Conservation (phyloP, 371 early-diverging fungal species). For the Apophysomyces trapeziformis region DNA sequence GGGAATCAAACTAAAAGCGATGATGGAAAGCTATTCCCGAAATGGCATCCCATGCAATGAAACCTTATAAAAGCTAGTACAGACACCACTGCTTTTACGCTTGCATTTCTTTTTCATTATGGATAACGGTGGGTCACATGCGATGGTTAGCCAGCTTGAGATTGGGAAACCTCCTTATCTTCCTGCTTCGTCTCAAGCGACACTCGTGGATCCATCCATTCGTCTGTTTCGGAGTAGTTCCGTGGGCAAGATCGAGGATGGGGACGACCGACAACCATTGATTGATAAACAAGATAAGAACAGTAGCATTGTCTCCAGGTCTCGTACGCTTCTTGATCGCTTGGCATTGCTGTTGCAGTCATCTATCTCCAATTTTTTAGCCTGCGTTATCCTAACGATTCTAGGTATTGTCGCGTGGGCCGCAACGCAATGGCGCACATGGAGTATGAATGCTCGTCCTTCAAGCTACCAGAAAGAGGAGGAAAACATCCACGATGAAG, state of each 20-base stretch:
- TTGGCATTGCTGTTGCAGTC: not conserved
- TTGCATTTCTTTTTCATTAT: not conserved
- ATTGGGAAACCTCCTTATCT: not conserved
- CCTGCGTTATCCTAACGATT: not conserved
- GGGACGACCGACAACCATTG: not conserved
- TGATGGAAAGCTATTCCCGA: too few relatives aligned
- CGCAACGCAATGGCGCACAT: not conserved
- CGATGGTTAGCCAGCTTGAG: not conserved
- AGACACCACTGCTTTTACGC: not conserved
- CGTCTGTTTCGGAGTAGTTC: not conserved
- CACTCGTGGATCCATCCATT: not conserved
- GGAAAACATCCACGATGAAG: conserved; percentile 22
- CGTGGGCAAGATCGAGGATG: not conserved
- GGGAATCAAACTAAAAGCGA: too few relatives aligned
- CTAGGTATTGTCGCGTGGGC: not conserved
- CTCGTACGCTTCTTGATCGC: not conserved
- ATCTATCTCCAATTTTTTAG: not conserved
- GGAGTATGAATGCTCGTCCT: too few relatives aligned
- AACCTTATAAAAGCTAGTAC: too few relatives aligned
- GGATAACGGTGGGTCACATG: not conserved
- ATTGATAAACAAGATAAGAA: not conserved
- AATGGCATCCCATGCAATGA: too few relatives aligned
- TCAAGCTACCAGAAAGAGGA: not conserved
- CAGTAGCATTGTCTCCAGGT: not conserved
- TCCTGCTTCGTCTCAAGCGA: not conserved